A percentile compares a stretch with the other conserved stretches of the same genome.
phyloP scores from a whole-genome alignment of 345 rosid species.

The Salix arbutifolia region DNA sequence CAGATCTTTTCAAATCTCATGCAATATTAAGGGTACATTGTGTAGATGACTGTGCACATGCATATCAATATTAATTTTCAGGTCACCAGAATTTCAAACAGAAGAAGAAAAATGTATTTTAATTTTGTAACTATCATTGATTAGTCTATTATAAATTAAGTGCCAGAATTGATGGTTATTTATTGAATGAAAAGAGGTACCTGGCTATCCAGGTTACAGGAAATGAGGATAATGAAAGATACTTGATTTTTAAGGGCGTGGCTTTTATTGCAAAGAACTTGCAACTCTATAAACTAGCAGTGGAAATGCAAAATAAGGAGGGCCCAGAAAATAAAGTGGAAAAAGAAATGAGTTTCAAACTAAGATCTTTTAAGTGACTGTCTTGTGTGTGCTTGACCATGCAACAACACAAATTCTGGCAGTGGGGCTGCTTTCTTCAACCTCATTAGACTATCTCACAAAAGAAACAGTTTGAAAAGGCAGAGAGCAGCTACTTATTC shows the following conservation, averaged over 20 bases:
- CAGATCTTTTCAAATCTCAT: not conserved
- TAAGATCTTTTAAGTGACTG: not conserved
- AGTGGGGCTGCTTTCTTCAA: not conserved
- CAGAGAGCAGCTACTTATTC: not conserved
- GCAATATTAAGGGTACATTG: not conserved
- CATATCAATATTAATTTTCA: not conserved
- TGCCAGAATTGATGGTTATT: not conserved
- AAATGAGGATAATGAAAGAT: not conserved
- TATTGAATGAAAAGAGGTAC: not conserved
- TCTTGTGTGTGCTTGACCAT: not conserved
- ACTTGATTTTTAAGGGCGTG: too few relatives aligned
- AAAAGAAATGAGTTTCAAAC: not conserved
- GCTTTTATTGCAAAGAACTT: not conserved
- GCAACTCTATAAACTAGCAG: not conserved
- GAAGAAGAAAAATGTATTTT: not conserved
- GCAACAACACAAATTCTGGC: not conserved
- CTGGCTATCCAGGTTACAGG: not conserved
- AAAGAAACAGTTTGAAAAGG: not conserved
- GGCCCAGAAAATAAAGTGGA: not conserved
- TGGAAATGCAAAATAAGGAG: not conserved
- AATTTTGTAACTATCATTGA: not conserved
- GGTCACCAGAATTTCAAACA: not conserved
- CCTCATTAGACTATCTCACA: not conserved
- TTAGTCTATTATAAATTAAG: not conserved
- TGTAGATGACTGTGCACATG: not conserved